Evolutionary conservation across 441 rosid species (phyloP), one percentile per base, ranked within the genome.

Genomic region (Breynia disticha): DNA sequence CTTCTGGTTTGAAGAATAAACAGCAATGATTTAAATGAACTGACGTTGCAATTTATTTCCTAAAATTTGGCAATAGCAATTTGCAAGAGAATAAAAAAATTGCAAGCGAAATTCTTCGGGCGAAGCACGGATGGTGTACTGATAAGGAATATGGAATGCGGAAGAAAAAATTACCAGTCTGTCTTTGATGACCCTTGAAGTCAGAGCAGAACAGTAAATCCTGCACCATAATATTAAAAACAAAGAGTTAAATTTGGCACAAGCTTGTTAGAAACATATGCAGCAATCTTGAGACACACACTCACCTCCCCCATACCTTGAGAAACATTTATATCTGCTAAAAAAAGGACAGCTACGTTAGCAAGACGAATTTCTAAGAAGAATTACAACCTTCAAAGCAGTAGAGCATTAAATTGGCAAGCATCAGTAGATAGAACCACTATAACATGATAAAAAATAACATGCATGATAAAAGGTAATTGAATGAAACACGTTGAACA

Each of bases 191-290:
- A 49, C 78, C 76, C 28, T 69, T 70, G 56, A 72, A 76, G 61
- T 79, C 73, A 8, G 96, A 74, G 77, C 82, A 79, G 65, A 87
- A 81, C 66, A 83, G 69, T 56, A 80, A 50, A 62, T 82, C 80
- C 96, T 87, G 84, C 78, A 72, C 32, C 16, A 41, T 16, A 46
- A 48, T 62, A 51, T 38, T 43, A 37, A 46, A 32, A 48, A 28
- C 42, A 20, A 21, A 50, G 24, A 32, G 4, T 50, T 13, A 3
- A 16, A 19, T 18, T 13, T 16, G 21, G 1, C 20, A 47, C 7
- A 19, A 15, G n/a, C 19, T 47, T 10, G 24, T 37, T 13, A 47
- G 16, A 19, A 21, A n/a, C 37, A 12, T 11, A 15, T 3, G 43
- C 17, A 64, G 54, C 46, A 43, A 35, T 16, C 18, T 47, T 50